These are phyloP conservation scores for Diospyros kaki DNA, from an alignment of 148 eudicot species.

Conservation along the genomic window DNA sequence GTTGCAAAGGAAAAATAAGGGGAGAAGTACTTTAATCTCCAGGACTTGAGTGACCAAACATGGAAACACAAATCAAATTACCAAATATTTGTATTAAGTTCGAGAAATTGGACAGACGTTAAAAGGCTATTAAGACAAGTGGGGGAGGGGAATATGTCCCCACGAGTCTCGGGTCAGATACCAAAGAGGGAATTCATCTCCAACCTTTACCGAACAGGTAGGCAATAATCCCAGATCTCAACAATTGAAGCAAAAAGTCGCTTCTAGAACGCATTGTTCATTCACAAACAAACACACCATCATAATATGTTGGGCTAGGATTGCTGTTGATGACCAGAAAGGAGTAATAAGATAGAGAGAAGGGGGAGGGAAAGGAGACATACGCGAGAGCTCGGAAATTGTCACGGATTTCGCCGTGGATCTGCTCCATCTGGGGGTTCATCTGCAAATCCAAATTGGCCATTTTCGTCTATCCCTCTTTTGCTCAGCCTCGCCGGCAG, in stretches of 20 bases:
- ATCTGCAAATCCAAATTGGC: slow-evolving; percentile 58
- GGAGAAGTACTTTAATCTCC: neutral
- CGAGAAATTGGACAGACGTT: no score
- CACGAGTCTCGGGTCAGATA: neutral
- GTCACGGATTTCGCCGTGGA: slow-evolving; percentile 95
- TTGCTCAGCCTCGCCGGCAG: slow-evolving; percentile 9
- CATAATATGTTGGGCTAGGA: neutral
- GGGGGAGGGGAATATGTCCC: no score
- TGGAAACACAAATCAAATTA: neutral
- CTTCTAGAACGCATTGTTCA: neutral
- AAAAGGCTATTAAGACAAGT: no score
- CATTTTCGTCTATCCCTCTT: slow-evolving; percentile 26
- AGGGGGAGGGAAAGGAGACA: slow-evolving; percentile 13
- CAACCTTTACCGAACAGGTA: neutral
- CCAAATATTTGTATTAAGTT: neutral
- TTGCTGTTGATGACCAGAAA: neutral
- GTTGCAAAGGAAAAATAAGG: neutral
- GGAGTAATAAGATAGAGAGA: neutral
- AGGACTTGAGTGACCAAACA: neutral
- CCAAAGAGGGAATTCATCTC: slow-evolving; percentile 1
- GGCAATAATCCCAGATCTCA: neutral
- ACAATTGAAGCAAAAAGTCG: neutral
- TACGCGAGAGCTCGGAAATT: slow-evolving; percentile 93
- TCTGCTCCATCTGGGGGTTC: slow-evolving; percentile 98
- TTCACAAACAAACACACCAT: neutral